phyloP scores from a whole-genome alignment of 2,329 filamentous ascomycete species.

The Microdochium paspali region DNA sequence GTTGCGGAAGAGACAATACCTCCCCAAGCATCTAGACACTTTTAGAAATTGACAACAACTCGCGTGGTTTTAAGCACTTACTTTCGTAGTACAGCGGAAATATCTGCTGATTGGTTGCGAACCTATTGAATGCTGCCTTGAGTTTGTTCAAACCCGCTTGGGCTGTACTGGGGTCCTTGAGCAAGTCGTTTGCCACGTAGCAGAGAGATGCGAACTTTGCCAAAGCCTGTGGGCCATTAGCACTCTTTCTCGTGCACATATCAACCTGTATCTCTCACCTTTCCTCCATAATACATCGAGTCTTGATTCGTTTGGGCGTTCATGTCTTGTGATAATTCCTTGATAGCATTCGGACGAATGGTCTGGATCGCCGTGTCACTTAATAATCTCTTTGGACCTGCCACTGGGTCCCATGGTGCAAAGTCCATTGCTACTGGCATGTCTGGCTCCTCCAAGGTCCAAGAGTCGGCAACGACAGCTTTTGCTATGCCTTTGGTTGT shows the following conservation, averaged over 20 bases:
- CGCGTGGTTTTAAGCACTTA: conserved; percentile 20
- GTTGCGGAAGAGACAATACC: conserved; percentile 70
- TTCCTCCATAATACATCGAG: conserved; percentile 92
- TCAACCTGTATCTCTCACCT: conserved; percentile 34
- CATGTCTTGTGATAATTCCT: conserved; percentile 71
- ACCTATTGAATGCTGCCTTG: conserved; percentile 57
- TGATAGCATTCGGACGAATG: conserved; percentile 54
- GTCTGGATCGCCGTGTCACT: conserved; percentile 43
- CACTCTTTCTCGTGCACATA: conserved; percentile 18
- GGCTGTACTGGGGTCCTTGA: conserved; percentile 47
- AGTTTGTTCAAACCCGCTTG: conserved; percentile 49
- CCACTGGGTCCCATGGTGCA: conserved; percentile 60
- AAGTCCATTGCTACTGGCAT: conserved; percentile 70
- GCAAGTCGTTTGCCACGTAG: conserved; percentile 54
- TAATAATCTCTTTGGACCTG: conserved; percentile 35
- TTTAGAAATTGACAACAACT: conserved; percentile 5
- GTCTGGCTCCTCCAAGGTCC: conserved; percentile 68
- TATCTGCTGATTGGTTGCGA: conserved; percentile 58
- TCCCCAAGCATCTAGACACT: conserved; percentile 54
- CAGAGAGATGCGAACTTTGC: conserved; percentile 67
- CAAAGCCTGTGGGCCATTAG: conserved; percentile 38
- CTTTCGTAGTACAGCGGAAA: conserved; percentile 57
- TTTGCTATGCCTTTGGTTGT: conserved; percentile 78
- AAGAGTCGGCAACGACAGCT: conserved; percentile 61
- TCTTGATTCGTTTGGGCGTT: conserved; percentile 61